Evolutionary conservation across 495 filamentous ascomycete species (phyloP).

Genomic region (Jackrogersella minutella): DNA sequence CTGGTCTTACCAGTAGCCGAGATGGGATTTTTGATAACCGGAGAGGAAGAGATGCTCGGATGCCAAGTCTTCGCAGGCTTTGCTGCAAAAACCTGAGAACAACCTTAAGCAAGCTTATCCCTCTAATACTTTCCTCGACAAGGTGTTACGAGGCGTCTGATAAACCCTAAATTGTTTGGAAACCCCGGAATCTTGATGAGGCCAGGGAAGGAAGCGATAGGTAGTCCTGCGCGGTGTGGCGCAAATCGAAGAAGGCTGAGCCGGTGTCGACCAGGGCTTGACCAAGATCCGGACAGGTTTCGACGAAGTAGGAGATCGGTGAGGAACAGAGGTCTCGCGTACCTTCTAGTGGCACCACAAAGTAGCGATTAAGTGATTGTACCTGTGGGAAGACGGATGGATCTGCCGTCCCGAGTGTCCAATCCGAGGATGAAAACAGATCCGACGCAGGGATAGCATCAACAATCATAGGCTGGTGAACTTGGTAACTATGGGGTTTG

Average conservation of each 20-base stretch:
- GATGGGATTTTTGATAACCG: slow-evolving; percentile 19
- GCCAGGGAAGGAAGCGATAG: slow-evolving; percentile 30
- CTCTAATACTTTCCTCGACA: slow-evolving; percentile 35
- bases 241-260: slow-evolving; percentile 39
- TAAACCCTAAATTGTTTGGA: slow-evolving; percentile 37
- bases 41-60: slow-evolving; percentile 26
- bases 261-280: slow-evolving; percentile 30
- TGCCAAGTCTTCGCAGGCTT: slow-evolving; percentile 22
- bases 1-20: slow-evolving; percentile 31
- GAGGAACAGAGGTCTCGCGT: slow-evolving; percentile 33
- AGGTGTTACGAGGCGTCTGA: slow-evolving; percentile 35
- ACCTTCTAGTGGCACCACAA: slow-evolving; percentile 38
- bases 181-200: slow-evolving; percentile 25
- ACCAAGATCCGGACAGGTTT: slow-evolving; percentile 31
- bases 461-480: slow-evolving; percentile 28
- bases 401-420: slow-evolving; percentile 28
- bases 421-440: slow-evolving; percentile 35
- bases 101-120: slow-evolving; percentile 29
- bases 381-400: slow-evolving; percentile 29
- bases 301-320: slow-evolving; percentile 35
- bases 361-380: slow-evolving; percentile 23
- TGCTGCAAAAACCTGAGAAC: slow-evolving; percentile 21
- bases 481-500: slow-evolving; percentile 35
- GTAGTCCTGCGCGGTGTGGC: slow-evolving; percentile 38
- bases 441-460: slow-evolving; percentile 27